These are phyloP conservation scores for Tripterygium wilfordii DNA, from an alignment of 177 flowering plant genomes.

Conservation along the genomic window DNA sequence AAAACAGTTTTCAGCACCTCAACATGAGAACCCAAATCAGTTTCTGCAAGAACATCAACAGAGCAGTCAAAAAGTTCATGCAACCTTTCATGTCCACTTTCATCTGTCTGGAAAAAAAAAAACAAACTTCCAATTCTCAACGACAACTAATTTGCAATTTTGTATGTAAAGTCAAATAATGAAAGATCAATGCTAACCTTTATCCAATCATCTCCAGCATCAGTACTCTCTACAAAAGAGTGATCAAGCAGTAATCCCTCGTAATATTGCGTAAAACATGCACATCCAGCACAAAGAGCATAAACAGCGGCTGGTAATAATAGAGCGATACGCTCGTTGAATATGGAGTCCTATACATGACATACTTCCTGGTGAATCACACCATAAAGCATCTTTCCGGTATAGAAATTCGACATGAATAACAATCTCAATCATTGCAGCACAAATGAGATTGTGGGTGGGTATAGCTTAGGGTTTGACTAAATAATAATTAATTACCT, in stretches of 20 bases:
- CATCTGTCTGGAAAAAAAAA: conserved; percentile 35
- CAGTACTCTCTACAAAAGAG: conserved; percentile 22
- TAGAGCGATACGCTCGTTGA: conserved; percentile 43
- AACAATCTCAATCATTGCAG: too few species aligned
- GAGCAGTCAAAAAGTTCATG: conserved; percentile 61
- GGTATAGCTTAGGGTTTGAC: too few species aligned
- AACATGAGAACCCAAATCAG: conserved; percentile 26
- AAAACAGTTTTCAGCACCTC: conserved; percentile 34
- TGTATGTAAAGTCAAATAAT: background rate
- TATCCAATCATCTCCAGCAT: conserved; percentile 22
- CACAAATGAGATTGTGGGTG: too few species aligned
- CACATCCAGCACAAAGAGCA: conserved; percentile 70
- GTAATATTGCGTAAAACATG: conserved; percentile 22
- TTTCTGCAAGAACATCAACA: conserved; percentile 54
- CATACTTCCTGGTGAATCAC: too few species aligned
- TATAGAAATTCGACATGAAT: too few species aligned
- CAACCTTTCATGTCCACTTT: conserved; percentile 23
- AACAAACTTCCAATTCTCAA: conserved; percentile 11
- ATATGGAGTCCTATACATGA: conserved; percentile 37
- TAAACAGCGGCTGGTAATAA: conserved; percentile 70
- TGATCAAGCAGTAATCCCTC: conserved; percentile 11
- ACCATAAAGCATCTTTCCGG: too few species aligned
- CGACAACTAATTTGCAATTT: background rate
- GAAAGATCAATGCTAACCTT: conserved; percentile 26
- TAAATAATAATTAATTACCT: too few species aligned